Percentiles rank a stretch among this genome's conserved stretches.
These are phyloP conservation scores for Saccharomyces hybrid DNA, from an alignment of 1,139 yeast genomes.

Conservation along the genomic window DNA sequence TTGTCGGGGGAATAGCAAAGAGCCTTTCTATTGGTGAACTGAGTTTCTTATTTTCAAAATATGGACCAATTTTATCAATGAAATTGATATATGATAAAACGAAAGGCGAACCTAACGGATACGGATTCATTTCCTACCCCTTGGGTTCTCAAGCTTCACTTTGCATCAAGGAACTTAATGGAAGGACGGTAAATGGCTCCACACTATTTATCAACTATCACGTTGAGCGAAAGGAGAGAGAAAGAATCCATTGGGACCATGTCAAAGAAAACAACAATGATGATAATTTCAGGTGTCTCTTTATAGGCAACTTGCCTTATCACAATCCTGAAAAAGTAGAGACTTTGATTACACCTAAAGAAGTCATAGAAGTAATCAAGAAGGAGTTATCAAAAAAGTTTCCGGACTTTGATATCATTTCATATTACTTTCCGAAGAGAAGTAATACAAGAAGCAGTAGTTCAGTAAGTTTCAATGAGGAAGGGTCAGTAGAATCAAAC, in stretches of 20 bases:
- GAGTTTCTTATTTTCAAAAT: constrained; percentile 35
- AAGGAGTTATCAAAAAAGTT: constrained; percentile 7
- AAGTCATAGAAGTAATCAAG: constrained; percentile 18
- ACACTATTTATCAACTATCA: constrained; percentile 43
- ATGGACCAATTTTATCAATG: constrained; percentile 40
- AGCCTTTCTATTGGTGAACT: constrained; percentile 38
- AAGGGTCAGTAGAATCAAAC: background rate
- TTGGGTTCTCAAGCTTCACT: constrained; percentile 38
- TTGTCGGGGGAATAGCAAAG: constrained; percentile 44
- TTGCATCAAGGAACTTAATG: constrained; percentile 41
- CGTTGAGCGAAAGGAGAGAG: constrained; percentile 44
- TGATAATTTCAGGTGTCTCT: constrained; percentile 27
- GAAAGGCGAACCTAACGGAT: constrained; percentile 39
- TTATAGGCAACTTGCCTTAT: constrained; percentile 29
- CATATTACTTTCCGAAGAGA: constrained; percentile 27
- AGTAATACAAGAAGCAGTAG: constrained; percentile 6
- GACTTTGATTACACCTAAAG: constrained; percentile 14
- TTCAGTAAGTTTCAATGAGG: background rate
- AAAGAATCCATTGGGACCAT: constrained; percentile 31
- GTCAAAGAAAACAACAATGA: constrained; percentile 24
- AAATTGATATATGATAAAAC: constrained; percentile 39
- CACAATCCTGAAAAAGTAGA: constrained; percentile 8
- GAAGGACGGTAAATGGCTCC: constrained; percentile 35
- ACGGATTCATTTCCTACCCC: constrained; percentile 42
- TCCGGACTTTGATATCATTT: constrained; percentile 19